Base-by-base conservation (phyloP, 2,329 filamentous ascomycete species). In the Pseudocercospora fuligena region DNA sequence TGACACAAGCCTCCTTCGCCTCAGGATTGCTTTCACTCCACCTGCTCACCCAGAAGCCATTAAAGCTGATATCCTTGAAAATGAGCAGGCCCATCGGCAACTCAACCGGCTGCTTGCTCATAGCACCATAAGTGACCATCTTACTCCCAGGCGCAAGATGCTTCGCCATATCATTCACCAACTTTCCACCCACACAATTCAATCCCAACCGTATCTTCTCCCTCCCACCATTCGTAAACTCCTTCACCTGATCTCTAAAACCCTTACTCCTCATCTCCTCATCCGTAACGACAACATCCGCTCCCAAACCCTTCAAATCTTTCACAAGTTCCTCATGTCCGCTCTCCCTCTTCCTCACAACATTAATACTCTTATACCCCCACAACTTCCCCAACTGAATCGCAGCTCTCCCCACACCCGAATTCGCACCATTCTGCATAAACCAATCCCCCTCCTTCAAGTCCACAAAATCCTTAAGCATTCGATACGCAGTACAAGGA, bases 371-470 rank as follows among this genome's bases (percentile, higher is more conserved):
- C 75, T 92, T 90, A 75, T 95, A 86, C 0, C 94, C 94, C 94
- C 94, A 98, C 61, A 93, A 85, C 73, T 82, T 85, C 1, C 88
- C 94, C 1, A 99, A 84, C 81, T 99, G 95, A 70, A 98, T 95
- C 11, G 93, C 94, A 2, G 94, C 92, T 46, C 95, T 85, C 1
- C 95, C 95, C 16, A 99, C 95, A 11, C 93, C 95, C 49, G 89
- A 93, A 80, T 99, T 99, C 46, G 94, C 95, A 7, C 94, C 95
- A 78, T 99, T 99, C 81, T 99, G 95, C 56, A 99, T 89, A 77
- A 97, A 92, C 94, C 94, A 99, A 64, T 96, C 90, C 63, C 94
- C 92, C n/a, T 88, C 87, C 63, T 85, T 77, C 75, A 90, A 80
- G 3, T 82, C 77, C 72, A 84, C 88, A 76, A 94, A 97, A 77